phyloP scores from a whole-genome alignment of 1,284 basidiomycete genomes.

The Pseudozyma tsukubaensis region DNA sequence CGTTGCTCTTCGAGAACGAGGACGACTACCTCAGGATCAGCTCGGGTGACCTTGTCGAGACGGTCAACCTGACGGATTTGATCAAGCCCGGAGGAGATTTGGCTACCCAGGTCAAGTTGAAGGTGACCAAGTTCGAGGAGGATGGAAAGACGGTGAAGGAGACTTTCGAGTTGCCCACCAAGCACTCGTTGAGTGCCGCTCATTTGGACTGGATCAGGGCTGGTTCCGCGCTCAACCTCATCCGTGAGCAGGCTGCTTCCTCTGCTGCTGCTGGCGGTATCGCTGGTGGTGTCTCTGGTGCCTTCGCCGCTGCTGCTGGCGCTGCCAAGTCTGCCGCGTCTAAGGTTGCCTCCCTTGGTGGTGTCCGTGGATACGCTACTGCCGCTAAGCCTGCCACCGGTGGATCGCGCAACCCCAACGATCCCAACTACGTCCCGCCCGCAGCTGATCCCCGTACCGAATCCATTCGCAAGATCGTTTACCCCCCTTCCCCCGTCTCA shows the following conservation, averaged over 20 bases:
- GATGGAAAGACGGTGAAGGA: conserved; percentile 60
- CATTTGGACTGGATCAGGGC: conserved; percentile 67
- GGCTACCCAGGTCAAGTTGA: conserved; percentile 59
- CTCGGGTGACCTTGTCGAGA: conserved; percentile 64
- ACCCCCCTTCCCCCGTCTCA: conserved; percentile 44
- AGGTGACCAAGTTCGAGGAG: conserved; percentile 62
- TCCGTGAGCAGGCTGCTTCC: conserved; percentile 56
- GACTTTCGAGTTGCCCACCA: conserved; percentile 63
- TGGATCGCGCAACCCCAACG: conserved; percentile 55
- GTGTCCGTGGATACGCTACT: conserved; percentile 58
- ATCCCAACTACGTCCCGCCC: conserved; percentile 61
- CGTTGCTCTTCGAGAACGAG: conserved; percentile 67
- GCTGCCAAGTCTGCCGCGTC: conserved; percentile 27
- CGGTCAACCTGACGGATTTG: conserved; percentile 62
- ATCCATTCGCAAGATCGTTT: conserved; percentile 61
- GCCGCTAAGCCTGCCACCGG: conserved; percentile 28
- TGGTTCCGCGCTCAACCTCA: conserved; percentile 66
- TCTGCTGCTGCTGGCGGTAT: conserved; percentile 6
- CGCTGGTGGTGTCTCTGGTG: conserved; percentile 27
- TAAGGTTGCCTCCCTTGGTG: conserved; percentile 37
- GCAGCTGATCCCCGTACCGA: conserved; percentile 58
- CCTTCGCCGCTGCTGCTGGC: conserved; percentile 29
- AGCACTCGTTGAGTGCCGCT: conserved; percentile 60
- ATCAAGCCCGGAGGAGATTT: conserved; percentile 58
- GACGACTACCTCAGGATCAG: conserved; percentile 62